Evolutionary conservation across 1,139 yeast genomes (phyloP).

Genomic region (Waltiozyma sp.): DNA sequence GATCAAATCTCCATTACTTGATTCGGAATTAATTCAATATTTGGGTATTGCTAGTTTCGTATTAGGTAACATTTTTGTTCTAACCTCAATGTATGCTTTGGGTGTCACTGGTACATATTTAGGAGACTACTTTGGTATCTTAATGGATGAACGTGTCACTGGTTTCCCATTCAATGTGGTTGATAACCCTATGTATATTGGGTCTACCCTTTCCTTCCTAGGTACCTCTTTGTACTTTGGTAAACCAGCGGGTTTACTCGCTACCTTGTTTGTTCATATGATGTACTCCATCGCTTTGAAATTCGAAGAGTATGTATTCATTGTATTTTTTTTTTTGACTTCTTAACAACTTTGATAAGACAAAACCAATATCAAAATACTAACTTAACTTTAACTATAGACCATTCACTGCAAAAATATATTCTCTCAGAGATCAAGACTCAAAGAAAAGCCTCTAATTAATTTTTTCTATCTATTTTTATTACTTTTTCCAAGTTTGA

Average conservation of each 20-base stretch:
- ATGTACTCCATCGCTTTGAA: slow-evolving; percentile 78
- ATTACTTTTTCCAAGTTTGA: too few relatives aligned
- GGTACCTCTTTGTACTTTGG: slow-evolving; percentile 86
- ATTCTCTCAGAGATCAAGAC: slow-evolving; percentile 45
- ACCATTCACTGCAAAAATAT: slow-evolving; percentile 88
- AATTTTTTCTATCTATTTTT: too few relatives aligned
- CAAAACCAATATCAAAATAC: slow-evolving; percentile 1
- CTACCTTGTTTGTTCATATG: slow-evolving; percentile 59
- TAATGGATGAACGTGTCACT: slow-evolving; percentile 85
- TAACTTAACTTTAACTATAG: slow-evolving; percentile 9
- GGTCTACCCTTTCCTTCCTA: slow-evolving; percentile 77
- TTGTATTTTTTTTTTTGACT: background rate
- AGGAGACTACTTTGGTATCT: slow-evolving; percentile 94
- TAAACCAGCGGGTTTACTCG: slow-evolving; percentile 77
- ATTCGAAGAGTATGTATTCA: slow-evolving; percentile 54
- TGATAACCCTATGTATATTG: slow-evolving; percentile 95
- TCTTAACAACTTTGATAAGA: too few relatives aligned
- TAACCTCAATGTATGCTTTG: slow-evolving; percentile 82
- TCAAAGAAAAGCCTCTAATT: slow-evolving; percentile 15
- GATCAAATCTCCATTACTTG: slow-evolving; percentile 32
- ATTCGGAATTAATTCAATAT: slow-evolving; percentile 28
- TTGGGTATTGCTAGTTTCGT: slow-evolving; percentile 39
- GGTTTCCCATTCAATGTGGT: slow-evolving; percentile 87
- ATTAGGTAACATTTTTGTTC: slow-evolving; percentile 69
- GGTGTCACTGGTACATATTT: slow-evolving; percentile 94